Base-by-base conservation (phyloP, 768 basidiomycete genomes). In the Phaeotremella skinneri region DNA sequence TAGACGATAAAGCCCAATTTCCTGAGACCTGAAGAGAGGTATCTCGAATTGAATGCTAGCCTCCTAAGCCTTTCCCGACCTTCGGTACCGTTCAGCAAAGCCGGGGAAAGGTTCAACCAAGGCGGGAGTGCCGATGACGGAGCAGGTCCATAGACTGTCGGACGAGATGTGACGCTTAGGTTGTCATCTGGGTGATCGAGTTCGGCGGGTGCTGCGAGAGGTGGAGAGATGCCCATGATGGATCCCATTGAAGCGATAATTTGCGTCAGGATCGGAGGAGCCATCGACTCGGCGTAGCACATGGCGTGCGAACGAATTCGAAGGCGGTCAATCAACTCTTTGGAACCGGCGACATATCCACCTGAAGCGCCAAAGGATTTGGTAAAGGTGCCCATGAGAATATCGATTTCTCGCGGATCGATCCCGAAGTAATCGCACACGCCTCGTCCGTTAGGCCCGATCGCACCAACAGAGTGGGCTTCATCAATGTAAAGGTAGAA, bases 341-440 rank as follows among this genome's bases (percentile, higher is more conserved):
- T 92, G 66, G 79, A 85, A 5, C 92, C 93, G 2, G 93, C 83
- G 61, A 99, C 87, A 79, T 98, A 98, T 2, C 96, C 94, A 47
- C 94, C 94, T 0, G 92, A 88, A 4, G 72, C 67, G 25, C 70
- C 73, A 50, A 75, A 77, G 3, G 79, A 80, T 59, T 81, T 81
- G 25, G 94, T 99, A 77, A 99, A 96, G 0, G 96, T 99, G 49
- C 96, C 96, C 96, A 99, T 99, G 62, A 96, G 84, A 62, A 99
- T 82, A 72, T 99, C 96, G 63, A 98, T 83, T 6, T 82, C 81
- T 2, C 82, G 81, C 11, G 96, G 91, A 64, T 88, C 79, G 58
- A 98, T 79, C 49, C 84, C 84, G 76, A 94, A 99, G 79, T 94
- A 99, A 74, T 99, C 93, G 52, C 87, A 85, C 7, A 99, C 88